A percentile compares a stretch with the other conserved stretches of the same genome.
phyloP scores from a whole-genome alignment of 345 rosid genomes.

The Leavenworthia alabamica region DNA sequence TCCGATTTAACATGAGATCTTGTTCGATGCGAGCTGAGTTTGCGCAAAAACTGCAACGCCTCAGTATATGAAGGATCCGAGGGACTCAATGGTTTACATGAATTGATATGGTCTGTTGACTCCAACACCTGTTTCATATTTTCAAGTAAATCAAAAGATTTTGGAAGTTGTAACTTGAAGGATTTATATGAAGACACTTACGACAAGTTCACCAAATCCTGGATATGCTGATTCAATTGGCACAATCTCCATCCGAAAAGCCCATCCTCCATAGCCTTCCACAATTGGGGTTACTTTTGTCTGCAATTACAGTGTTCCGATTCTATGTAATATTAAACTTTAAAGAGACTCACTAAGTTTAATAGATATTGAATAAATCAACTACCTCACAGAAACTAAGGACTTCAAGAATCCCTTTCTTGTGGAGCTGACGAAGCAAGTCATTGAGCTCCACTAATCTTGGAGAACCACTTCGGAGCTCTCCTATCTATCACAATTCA shows the following conservation, averaged over 20 bases:
- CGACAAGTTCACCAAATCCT: slow-evolving; percentile 94
- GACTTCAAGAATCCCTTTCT: slow-evolving; percentile 72
- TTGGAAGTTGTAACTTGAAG: not conserved
- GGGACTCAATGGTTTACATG: slow-evolving; percentile 86
- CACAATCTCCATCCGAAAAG: slow-evolving; percentile 88
- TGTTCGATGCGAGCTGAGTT: slow-evolving; percentile 45
- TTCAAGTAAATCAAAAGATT: not conserved
- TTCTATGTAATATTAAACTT: not conserved
- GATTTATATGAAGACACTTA: slow-evolving; percentile 34
- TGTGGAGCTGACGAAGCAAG: slow-evolving; percentile 71
- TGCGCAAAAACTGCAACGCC: slow-evolving; percentile 56
- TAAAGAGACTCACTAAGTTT: slow-evolving; percentile 3
- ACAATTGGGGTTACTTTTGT: slow-evolving; percentile 94
- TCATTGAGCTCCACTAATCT: slow-evolving; percentile 78
- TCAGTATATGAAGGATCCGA: slow-evolving; percentile 75
- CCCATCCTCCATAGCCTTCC: slow-evolving; percentile 99
- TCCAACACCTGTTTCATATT: slow-evolving; percentile 64
- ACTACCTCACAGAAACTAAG: slow-evolving; percentile 95
- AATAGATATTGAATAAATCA: not conserved
- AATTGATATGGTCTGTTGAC: slow-evolving; percentile 92
- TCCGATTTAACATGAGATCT: slow-evolving; percentile 19
- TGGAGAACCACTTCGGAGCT: slow-evolving; percentile 91
- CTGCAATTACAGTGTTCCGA: slow-evolving; percentile 38
- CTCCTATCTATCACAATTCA: slow-evolving; percentile 58
- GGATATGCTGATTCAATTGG: slow-evolving; percentile 96